phyloP scores from a whole-genome alignment of 176 grass and related monocot genomes.

The Leersia perrieri region DNA sequence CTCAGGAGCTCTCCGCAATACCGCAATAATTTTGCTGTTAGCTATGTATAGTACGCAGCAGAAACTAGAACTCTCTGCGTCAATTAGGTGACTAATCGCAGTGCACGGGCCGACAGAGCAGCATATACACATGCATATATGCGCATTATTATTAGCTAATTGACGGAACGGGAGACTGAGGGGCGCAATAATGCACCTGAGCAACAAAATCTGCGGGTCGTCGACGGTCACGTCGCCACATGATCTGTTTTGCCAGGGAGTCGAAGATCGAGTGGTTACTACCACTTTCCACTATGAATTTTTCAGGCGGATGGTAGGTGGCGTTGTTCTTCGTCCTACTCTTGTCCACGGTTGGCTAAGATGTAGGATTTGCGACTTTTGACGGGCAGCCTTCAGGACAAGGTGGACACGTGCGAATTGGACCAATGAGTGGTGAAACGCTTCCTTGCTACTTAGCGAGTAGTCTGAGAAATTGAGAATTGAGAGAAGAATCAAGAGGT shows the following conservation, averaged over 20 bases:
- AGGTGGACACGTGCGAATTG: not conserved
- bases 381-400: not conserved
- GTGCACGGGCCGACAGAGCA: not conserved
- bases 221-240: conserved; percentile 13
- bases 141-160: not conserved
- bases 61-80: not conserved
- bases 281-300: not conserved
- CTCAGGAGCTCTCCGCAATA: not conserved
- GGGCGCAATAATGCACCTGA: not conserved
- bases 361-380: not conserved
- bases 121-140: not conserved
- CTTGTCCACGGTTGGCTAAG: not conserved
- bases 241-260: not conserved
- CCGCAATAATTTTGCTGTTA: not conserved
- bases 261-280: not conserved
- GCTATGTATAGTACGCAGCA: not conserved
- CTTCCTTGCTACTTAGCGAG: not conserved
- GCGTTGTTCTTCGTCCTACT: conserved; percentile 9
- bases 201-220: not conserved
- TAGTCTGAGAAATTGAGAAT: not conserved
- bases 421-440: not conserved
- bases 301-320: conserved; percentile 13
- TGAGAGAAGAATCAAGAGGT: not conserved
- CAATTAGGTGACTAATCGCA: not conserved
- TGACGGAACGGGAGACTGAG: not conserved